These are phyloP conservation scores for Pugionium dolabratum DNA, from an alignment of 345 rosid genomes.

Conservation along the genomic window DNA sequence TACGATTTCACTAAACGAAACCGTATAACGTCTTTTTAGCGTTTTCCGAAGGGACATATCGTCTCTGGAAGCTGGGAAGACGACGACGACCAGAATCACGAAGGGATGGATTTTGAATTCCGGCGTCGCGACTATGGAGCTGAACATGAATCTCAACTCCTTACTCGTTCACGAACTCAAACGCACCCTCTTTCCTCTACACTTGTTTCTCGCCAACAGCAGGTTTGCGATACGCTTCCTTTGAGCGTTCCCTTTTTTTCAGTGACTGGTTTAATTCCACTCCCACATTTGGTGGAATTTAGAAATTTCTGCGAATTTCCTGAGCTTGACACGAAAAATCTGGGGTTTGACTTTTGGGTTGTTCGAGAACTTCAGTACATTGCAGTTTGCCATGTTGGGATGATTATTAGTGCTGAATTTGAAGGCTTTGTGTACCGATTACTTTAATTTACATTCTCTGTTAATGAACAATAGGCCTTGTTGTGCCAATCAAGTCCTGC, in stretches of 20 bases:
- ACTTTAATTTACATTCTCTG: not conserved
- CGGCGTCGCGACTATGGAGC: slow-evolving; percentile 60
- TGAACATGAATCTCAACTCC: slow-evolving; percentile 48
- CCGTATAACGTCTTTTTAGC: not conserved
- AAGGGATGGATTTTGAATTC: slow-evolving; percentile 57
- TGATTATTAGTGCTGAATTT: slow-evolving; percentile 6
- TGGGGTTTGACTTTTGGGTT: not conserved
- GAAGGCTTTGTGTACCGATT: not conserved
- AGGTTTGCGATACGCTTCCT: slow-evolving; percentile 41
- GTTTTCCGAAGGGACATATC: not conserved
- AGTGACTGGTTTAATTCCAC: no score
- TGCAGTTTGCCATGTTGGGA: not conserved
- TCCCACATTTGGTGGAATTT: no score
- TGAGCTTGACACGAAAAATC: not conserved
- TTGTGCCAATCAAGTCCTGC: not conserved
- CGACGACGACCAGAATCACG: slow-evolving; percentile 14
- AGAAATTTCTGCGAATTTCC: not conserved
- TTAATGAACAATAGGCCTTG: not conserved
- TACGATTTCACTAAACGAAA: slow-evolving; percentile 18
- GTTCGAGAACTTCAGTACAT: not conserved
- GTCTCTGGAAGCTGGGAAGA: not conserved
- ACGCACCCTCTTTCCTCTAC: slow-evolving; percentile 61
- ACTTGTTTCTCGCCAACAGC: slow-evolving; percentile 41
- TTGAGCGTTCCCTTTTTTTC: not conserved
- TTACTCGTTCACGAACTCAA: slow-evolving; percentile 53